phyloP scores from a whole-genome alignment of 1,284 basidiomycete genomes.

The Cryptococcus wingfieldii region DNA sequence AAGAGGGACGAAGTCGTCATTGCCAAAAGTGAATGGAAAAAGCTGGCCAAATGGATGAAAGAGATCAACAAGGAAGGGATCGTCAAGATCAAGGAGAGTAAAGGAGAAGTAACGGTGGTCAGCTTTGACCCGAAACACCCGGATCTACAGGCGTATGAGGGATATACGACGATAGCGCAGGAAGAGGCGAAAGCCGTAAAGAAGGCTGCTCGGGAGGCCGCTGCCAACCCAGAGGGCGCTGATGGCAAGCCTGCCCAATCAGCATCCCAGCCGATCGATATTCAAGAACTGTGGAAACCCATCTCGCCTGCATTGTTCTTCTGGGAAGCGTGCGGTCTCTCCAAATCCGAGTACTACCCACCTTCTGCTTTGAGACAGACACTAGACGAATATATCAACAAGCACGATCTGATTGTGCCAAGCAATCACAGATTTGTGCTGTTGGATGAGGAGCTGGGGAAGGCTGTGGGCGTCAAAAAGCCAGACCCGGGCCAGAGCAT shows the following conservation, averaged over 20 bases:
- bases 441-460: constrained; percentile 57
- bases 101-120: constrained; percentile 52
- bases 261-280: constrained; percentile 29
- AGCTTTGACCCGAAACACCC: constrained; percentile 61
- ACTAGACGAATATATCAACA: constrained; percentile 61
- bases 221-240: constrained; percentile 50
- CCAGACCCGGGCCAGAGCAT: constrained; percentile 55
- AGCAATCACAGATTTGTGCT: constrained; percentile 66
- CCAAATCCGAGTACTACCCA: constrained; percentile 25
- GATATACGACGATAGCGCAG: constrained; percentile 62
- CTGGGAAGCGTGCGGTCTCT: constrained; percentile 58
- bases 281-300: constrained; percentile 73
- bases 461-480: constrained; percentile 55
- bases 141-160: constrained; percentile 55
- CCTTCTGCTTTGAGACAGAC: constrained; percentile 51
- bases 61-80: constrained; percentile 65
- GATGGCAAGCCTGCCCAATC: constrained; percentile 15
- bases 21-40: constrained; percentile 59
- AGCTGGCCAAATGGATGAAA: constrained; percentile 73
- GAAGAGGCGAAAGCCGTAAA: constrained; percentile 52
- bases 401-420: constrained; percentile 62
- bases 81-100: constrained; percentile 66
- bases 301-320: constrained; percentile 56
- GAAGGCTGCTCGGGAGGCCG: constrained; percentile 48
- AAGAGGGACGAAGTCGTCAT: constrained; percentile 58